These are phyloP conservation scores for Talaromyces nanjingensis DNA, from an alignment of 495 filamentous ascomycete genomes.

Conservation along the genomic window DNA sequence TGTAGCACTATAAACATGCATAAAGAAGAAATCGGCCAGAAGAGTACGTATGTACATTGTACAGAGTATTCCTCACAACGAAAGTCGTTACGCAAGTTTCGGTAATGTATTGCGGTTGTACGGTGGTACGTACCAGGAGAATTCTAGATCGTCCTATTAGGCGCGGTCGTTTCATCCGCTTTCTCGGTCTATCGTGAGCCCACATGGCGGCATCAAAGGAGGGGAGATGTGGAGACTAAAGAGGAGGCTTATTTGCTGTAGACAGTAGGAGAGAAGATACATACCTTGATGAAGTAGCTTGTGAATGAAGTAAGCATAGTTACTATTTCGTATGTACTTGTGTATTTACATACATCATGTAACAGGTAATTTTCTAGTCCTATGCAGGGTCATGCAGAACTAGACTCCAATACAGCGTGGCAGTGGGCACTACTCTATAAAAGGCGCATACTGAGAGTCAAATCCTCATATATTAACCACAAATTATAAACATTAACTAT, in stretches of 20 bases:
- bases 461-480: neutral
- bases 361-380: neutral
- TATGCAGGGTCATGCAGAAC: neutral
- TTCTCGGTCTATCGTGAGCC: neutral
- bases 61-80: neutral
- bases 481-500: neutral
- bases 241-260: neutral
- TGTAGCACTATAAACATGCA: neutral
- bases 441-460: neutral
- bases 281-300: neutral
- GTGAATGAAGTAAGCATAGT: too few species aligned
- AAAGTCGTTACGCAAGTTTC: neutral
- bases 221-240: neutral
- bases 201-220: conserved; percentile 7
- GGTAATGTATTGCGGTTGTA: neutral
- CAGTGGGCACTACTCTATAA: too few species aligned
- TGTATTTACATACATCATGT: neutral
- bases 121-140: neutral
- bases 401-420: neutral
- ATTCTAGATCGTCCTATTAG: conserved; percentile 8
- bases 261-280: neutral
- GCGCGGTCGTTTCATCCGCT: conserved; percentile 8
- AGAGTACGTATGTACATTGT: too few species aligned
- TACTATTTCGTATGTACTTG: too few species aligned
- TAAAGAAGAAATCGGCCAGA: neutral